A percentile compares a stretch with the other conserved stretches of the same genome.
phyloP scores from a whole-genome alignment of 2,329 filamentous ascomycete species.

The Ophiobolus disseminans region DNA sequence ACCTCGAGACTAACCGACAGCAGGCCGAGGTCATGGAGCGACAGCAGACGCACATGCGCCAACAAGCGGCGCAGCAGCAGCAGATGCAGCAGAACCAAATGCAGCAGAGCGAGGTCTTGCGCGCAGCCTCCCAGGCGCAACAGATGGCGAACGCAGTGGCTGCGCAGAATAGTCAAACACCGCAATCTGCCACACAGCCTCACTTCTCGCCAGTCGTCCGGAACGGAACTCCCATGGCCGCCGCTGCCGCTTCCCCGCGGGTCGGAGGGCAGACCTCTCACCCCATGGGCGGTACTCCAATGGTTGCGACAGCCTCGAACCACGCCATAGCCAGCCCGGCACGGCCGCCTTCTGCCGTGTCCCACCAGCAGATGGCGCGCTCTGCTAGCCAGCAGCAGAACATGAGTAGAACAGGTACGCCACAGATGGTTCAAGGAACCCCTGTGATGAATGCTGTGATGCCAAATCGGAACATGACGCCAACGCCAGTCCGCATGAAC shows the following conservation, averaged over 20 bases:
- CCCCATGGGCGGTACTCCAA: constrained; percentile 54
- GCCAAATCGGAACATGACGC: constrained; percentile 49
- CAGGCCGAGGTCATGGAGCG: constrained; percentile 49
- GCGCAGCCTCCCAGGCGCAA: constrained; percentile 48
- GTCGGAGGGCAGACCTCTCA: constrained; percentile 44
- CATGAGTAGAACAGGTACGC: constrained; percentile 48
- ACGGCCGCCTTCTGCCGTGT: constrained; percentile 48
- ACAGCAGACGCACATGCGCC: constrained; percentile 60
- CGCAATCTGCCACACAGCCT: constrained; percentile 64
- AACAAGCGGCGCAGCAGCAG: constrained; percentile 50
- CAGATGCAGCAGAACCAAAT: constrained; percentile 35
- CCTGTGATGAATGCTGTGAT: constrained; percentile 48
- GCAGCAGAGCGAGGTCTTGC: constrained; percentile 40
- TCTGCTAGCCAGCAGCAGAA: constrained; percentile 49
- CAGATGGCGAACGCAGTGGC: constrained; percentile 35
- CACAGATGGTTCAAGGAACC: constrained; percentile 48
- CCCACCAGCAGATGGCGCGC: constrained; percentile 48
- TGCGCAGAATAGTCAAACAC: constrained; percentile 44
- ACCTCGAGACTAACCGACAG: constrained; percentile 41
- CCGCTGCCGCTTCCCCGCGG: constrained; percentile 51
- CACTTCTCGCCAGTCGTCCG: constrained; percentile 67
- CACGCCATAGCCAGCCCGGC: constrained; percentile 48
- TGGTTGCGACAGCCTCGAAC: constrained; percentile 50
- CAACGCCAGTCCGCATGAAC: constrained; percentile 47
- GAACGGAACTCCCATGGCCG: constrained; percentile 55